Conservation (phyloP, 1,284 basidiomycete genomes). For the Stygiomarasmius scandens region DNA sequence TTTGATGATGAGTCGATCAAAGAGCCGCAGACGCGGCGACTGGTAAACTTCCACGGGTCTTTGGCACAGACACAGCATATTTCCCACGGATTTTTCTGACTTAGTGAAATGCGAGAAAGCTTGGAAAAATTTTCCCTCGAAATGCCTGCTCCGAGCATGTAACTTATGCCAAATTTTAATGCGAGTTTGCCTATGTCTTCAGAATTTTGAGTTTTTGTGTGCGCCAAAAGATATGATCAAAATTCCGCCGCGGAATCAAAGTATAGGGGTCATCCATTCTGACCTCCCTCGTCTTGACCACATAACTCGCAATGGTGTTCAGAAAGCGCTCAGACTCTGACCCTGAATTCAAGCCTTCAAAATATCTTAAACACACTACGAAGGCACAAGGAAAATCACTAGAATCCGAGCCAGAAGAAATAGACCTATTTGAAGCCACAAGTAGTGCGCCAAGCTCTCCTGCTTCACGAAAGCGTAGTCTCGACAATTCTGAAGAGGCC, state of each 20-base stretch:
- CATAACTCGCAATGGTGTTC: background rate
- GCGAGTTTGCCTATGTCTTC: background rate
- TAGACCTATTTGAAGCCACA: conserved; percentile 4
- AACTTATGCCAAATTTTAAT: background rate
- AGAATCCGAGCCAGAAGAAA: background rate
- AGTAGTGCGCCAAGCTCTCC: background rate
- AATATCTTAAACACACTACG: background rate
- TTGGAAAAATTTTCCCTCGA: background rate
- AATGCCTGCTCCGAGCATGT: background rate
- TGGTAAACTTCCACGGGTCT: background rate
- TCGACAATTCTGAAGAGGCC: background rate
- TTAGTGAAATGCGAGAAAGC: background rate
- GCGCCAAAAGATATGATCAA: background rate
- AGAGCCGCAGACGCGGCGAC: conserved; percentile 3
- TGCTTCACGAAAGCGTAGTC: background rate
- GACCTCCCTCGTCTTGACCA: background rate
- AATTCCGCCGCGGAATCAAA: background rate
- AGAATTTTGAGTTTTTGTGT: background rate
- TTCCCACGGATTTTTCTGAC: conserved; percentile 2
- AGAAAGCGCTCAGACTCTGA: background rate
- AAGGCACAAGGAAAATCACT: background rate
- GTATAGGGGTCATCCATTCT: background rate
- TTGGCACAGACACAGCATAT: background rate
- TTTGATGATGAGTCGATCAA: conserved; percentile 10
- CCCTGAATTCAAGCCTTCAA: background rate